Base-by-base conservation (phyloP, 768 basidiomycete species). In the Suillus ampliporus region DNA sequence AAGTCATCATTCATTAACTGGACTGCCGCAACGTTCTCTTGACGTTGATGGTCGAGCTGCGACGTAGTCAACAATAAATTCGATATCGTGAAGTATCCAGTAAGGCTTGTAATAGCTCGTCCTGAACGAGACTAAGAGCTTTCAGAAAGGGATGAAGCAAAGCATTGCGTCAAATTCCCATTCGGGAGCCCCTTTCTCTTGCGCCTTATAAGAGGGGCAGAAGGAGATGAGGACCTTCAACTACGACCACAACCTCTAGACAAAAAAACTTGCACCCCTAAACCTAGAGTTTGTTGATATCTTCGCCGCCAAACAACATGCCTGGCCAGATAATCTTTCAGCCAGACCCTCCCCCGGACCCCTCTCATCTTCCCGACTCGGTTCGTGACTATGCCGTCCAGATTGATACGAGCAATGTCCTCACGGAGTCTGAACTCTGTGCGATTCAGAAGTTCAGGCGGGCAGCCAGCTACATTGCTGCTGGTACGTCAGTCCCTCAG, bases 401-500 rank as follows among this genome's bases (percentile, higher is more conserved):
- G 44, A 79, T 88, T 66, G 70, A 84, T 62, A 77, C 77, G 21
- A 77, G 80, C 56, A 68, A 81, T 58, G 80, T 78, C 57, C 81
- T 91, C 37, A 71, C 83, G 14, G 35, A 71, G 1, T 76, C 83
- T 41, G 86, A 90, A 62, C 83, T 87, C 59, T 72, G 77, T 26
- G 78, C 83, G 14, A 69, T 90, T 57, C 75, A 80, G 64, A 73
- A 78, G 64, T 90, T 89, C 71, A 79, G 83, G 40, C 79, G 85
- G 19, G 86, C 88, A 51, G 88, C 88, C 15, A 82, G 89, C 73
- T 91, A 90, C 67, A 86, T 91, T 56, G 81, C 89, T 58, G 87
- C 89, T 38, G 87, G 89, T 87, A 63, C n/a, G 78, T 67, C 58
- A 7, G n/a, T 65, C 47, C 50, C n/a, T 61, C 5, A 21, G 34